Evolutionary conservation across 768 basidiomycete species (phyloP).

Genomic region (Pisolithus tinctorius): DNA sequence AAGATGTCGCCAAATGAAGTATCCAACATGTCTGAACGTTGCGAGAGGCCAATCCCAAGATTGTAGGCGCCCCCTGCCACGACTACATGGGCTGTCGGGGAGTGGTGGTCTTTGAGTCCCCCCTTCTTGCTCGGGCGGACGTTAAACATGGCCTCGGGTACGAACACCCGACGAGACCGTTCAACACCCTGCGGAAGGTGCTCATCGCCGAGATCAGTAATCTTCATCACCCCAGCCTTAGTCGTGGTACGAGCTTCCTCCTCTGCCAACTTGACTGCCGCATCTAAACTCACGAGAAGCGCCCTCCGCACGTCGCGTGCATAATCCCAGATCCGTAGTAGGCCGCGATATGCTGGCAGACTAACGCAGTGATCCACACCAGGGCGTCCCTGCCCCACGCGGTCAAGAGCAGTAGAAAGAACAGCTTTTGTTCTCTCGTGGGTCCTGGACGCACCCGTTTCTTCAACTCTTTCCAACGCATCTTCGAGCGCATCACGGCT

Average conservation of each 20-base stretch:
- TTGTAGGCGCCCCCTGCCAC: conserved; percentile 76
- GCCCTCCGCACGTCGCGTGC: conserved; percentile 70
- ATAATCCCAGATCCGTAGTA: conserved; percentile 81
- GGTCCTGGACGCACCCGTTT: conserved; percentile 54
- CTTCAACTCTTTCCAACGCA: conserved; percentile 72
- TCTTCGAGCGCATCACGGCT: conserved; percentile 73
- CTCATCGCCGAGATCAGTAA: conserved; percentile 63
- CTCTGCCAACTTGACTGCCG: conserved; percentile 73
- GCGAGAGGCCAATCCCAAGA: conserved; percentile 76
- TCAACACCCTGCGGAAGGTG: conserved; percentile 81
- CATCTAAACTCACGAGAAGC: conserved; percentile 76
- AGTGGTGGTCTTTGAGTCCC: conserved; percentile 32
- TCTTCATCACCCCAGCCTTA: conserved; percentile 53
- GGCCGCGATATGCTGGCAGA: conserved; percentile 79
- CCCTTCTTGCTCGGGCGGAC: conserved; percentile 38
- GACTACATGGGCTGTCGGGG: conserved; percentile 39
- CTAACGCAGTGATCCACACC: conserved; percentile 45
- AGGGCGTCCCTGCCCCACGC: conserved; percentile 69
- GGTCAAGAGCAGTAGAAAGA: conserved; percentile 64
- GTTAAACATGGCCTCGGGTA: conserved; percentile 97
- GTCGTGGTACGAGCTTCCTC: conserved; percentile 74
- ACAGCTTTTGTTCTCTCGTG: conserved; percentile 48
- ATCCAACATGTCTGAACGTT: conserved; percentile 71
- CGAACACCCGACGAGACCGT: conserved; percentile 76
- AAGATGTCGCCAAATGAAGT: conserved; percentile 80